These are phyloP conservation scores for Barnettozyma hawaiiensis DNA, from an alignment of 1,139 yeast species.

Conservation along the genomic window DNA sequence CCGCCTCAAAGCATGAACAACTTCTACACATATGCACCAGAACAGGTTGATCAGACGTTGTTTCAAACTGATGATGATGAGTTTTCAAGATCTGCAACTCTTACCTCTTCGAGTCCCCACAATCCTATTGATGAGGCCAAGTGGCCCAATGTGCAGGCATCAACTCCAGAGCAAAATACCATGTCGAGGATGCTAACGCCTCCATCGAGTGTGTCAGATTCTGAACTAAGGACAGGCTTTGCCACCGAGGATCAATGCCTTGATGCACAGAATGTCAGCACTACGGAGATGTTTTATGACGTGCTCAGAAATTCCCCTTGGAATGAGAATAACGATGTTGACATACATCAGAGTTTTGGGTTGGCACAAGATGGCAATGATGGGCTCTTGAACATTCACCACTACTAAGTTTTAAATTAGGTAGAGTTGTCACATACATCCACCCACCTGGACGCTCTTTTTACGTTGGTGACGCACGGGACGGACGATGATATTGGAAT, in stretches of 20 bases:
- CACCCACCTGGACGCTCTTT: not conserved
- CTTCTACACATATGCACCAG: constrained; percentile 2
- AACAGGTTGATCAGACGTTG: not conserved
- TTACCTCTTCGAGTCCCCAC: not conserved
- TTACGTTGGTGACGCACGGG: not conserved
- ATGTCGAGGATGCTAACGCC: constrained; percentile 16
- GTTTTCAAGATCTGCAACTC: not conserved
- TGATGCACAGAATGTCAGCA: not conserved
- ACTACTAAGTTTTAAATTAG: no score
- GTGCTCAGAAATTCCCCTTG: constrained; percentile 18
- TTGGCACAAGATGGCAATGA: constrained; percentile 4
- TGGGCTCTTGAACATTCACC: not conserved
- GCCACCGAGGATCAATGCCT: not conserved
- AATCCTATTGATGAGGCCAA: constrained; percentile 11
- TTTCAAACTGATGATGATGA: not conserved
- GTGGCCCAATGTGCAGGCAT: constrained; percentile 19
- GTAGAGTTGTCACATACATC: no score
- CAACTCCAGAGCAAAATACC: constrained; percentile 13
- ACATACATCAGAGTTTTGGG: constrained; percentile 7
- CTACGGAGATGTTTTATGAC: constrained; percentile 10
- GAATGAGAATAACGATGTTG: constrained; percentile 9
- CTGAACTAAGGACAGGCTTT: constrained; percentile 2
- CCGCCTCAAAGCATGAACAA: not conserved
- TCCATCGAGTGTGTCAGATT: constrained; percentile 17
- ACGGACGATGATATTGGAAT: not conserved